Evolutionary conservation across 2,329 filamentous ascomycete genomes (phyloP).

Genomic region (Fusarium lyarnte): DNA sequence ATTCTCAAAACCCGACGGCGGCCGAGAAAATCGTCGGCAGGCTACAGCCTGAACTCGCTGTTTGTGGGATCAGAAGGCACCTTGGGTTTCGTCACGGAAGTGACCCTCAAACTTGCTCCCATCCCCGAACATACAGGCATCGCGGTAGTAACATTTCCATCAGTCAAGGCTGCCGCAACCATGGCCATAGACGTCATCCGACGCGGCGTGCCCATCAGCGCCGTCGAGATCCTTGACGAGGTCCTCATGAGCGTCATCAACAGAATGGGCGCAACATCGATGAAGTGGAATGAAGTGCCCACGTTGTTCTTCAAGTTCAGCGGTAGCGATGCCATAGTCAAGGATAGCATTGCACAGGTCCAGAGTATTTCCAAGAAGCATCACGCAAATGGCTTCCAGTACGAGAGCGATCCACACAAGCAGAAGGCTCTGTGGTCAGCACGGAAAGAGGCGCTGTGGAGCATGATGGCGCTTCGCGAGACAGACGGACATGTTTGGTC

Average conservation of each 20-base stretch:
- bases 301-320: constrained; percentile 89
- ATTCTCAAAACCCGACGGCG: constrained; percentile 80
- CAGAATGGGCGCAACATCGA: constrained; percentile 72
- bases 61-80: constrained; percentile 87
- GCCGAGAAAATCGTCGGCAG: constrained; percentile 81
- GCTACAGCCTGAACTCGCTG: constrained; percentile 82
- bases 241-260: constrained; percentile 89
- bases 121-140: constrained; percentile 80
- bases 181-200: constrained; percentile 80
- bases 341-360: constrained; percentile 78
- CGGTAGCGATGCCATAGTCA: constrained; percentile 78
- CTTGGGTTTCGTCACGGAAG: constrained; percentile 81
- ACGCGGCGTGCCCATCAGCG: constrained; percentile 75
- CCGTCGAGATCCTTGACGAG: constrained; percentile 88
- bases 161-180: constrained; percentile 77
- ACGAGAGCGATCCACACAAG: constrained; percentile 75
- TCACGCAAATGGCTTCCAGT: constrained; percentile 53
- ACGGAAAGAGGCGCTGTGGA: constrained; percentile 83
- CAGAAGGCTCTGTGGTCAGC: constrained; percentile 84
- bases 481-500: constrained; percentile 73
- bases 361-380: constrained; percentile 36
- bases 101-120: constrained; percentile 81
- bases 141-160: constrained; percentile 81
- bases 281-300: constrained; percentile 77
- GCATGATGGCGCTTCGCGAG: constrained; percentile 74